Conservation (phyloP, 1,284 basidiomycete species). For the Thecaphora thlaspeos region DNA sequence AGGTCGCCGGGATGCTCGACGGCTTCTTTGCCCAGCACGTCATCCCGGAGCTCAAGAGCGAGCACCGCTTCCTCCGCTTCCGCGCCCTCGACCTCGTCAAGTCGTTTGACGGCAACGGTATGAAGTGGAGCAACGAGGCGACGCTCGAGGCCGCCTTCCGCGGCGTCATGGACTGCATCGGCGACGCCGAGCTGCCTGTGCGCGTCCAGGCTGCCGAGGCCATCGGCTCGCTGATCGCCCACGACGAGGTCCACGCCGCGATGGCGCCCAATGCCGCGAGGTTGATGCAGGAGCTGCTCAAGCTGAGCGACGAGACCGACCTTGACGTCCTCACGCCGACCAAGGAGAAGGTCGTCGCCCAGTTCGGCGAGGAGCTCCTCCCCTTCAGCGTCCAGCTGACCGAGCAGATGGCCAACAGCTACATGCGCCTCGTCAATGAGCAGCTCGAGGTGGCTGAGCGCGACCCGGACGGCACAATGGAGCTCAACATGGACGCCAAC, state of each 20-base stretch:
- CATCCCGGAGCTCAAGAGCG: constrained; percentile 47
- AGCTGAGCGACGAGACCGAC: constrained; percentile 84
- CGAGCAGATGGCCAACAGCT: constrained; percentile 63
- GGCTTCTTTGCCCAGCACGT: constrained; percentile 52
- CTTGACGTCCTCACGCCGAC: constrained; percentile 76
- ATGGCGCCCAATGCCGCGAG: constrained; percentile 79
- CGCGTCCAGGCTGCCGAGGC: constrained; percentile 79
- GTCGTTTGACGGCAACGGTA: constrained; percentile 46
- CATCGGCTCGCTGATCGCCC: constrained; percentile 74
- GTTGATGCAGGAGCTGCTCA: constrained; percentile 84
- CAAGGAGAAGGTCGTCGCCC: constrained; percentile 82
- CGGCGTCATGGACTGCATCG: constrained; percentile 53
- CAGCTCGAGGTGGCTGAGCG: constrained; percentile 62
- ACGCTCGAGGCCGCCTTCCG: constrained; percentile 49
- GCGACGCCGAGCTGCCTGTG: constrained; percentile 75
- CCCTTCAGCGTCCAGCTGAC: constrained; percentile 83
- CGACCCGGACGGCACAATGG: constrained; percentile 55
- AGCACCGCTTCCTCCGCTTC: constrained; percentile 48
- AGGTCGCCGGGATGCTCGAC: constrained; percentile 45
- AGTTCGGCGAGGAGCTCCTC: constrained; percentile 77
- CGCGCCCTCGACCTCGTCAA: constrained; percentile 50
- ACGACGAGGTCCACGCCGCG: constrained; percentile 68
- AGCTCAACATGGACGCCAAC: constrained; percentile 72
- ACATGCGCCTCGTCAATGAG: constrained; percentile 64
- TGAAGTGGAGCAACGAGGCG: constrained; percentile 46